Base-by-base conservation (phyloP, 305 asterid species). In the Solanum hybrid region DNA sequence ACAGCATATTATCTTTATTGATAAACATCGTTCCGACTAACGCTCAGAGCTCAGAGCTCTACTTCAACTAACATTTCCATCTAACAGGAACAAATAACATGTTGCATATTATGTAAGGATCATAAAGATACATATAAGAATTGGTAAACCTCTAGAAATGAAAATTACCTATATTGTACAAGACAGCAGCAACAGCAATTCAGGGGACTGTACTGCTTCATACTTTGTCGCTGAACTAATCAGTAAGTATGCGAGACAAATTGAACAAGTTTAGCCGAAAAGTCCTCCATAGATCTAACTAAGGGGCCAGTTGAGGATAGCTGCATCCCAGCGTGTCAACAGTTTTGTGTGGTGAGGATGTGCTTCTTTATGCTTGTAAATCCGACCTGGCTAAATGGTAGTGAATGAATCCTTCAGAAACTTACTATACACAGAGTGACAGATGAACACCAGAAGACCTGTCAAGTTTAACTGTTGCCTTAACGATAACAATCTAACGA, bases 121-220 rank as follows among this genome's bases (percentile, higher is more conserved):
- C 66, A 45, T 29, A 29, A 45, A 51, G 75, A 56, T 17, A 85
- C 76, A 85, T 85, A 31, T 56, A 85, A 85, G 73, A 34, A 31
- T 56, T 85, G 45, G 22, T 22, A 85, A 85, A 85, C 19, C 88
- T 85, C 51, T 31, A 78, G 42, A 85, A 69, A 32, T 85, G 88
- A 34, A 85, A 31, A 19, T 56, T 56, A 85, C 88, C 88, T 85
- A 85, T 85, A 85, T 85, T 85, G 88, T 85, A 85, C 88, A 85
- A 32, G 87, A 22, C 42, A 56, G 88, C n/a, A 6, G 31, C 76
- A 32, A 56, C 19, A 85, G 10, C 19, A 56, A 84, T 19, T 7
- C 31, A 32, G 76, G n/a, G 7, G 22, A 31, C 15, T 1, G 76
- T 51, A 32, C 76, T 32, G 45, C 45, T 56, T 56, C 45, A 19